phyloP scores from a whole-genome alignment of 805 yeast genomes.

The Saturnispora silvae region DNA sequence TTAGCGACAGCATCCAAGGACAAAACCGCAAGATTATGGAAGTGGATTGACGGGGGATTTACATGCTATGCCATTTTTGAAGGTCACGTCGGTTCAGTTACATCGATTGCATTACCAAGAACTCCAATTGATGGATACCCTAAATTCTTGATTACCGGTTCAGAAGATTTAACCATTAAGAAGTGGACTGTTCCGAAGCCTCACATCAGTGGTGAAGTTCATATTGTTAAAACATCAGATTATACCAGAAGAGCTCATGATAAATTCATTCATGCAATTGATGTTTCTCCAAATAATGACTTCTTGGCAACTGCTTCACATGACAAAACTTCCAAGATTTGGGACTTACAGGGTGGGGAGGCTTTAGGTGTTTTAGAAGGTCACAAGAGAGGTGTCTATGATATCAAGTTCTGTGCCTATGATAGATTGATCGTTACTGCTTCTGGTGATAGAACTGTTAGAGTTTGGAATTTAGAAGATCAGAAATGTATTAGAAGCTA shows the following conservation, averaged over 20 bases:
- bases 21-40: conserved; percentile 77
- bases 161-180: conserved; percentile 76
- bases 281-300: conserved; percentile 83
- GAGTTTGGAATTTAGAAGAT: conserved; percentile 79
- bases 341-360: conserved; percentile 85
- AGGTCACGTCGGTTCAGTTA: conserved; percentile 84
- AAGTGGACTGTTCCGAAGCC: conserved; percentile 66
- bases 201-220: conserved; percentile 5
- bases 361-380: conserved; percentile 75
- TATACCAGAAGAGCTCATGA: conserved; percentile 96
- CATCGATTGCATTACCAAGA: conserved; percentile 70
- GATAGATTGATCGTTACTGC: conserved; percentile 72
- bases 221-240: conserved; percentile 48
- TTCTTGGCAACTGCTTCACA: conserved; percentile 88
- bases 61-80: conserved; percentile 49
- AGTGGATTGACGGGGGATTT: conserved; percentile 37
- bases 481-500: conserved; percentile 69
- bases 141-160: conserved; percentile 65
- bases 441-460: conserved; percentile 82
- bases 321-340: conserved; percentile 83
- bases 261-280: conserved; percentile 85
- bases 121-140: conserved; percentile 39
- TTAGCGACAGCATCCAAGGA: conserved; percentile 89
- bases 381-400: conserved; percentile 94
- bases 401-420: conserved; percentile 67